A percentile compares a stretch with the other conserved stretches of the same genome.
phyloP scores from a whole-genome alignment of 2,329 filamentous ascomycete genomes.

The Raffaelea ambrosiae region DNA sequence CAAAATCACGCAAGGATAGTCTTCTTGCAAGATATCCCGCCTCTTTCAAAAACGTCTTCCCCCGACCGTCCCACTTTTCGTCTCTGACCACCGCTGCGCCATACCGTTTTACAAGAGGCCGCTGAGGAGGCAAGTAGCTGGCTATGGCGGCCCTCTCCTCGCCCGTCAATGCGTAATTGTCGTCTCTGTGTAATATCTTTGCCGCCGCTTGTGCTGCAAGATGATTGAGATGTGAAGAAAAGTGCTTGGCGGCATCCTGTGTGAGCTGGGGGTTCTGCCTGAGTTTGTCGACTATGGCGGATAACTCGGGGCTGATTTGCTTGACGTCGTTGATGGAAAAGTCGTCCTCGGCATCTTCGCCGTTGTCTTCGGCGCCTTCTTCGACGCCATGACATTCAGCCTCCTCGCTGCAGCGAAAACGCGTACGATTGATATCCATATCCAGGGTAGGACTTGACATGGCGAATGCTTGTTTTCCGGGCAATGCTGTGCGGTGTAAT shows the following conservation, averaged over 20 bases:
- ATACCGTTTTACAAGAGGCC: too few relatives aligned
- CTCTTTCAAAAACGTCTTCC: too few relatives aligned
- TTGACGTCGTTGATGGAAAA: neutral
- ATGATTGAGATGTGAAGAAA: neutral
- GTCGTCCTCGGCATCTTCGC: neutral
- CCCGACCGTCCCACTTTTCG: neutral
- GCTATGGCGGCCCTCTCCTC: neutral
- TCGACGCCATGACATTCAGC: too few relatives aligned
- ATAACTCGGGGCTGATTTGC: neutral
- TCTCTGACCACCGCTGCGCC: too few relatives aligned
- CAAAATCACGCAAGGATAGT: too few relatives aligned
- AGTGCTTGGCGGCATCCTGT: neutral
- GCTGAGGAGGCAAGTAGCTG: too few relatives aligned
- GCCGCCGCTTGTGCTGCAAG: neutral
- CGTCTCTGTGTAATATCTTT: neutral
- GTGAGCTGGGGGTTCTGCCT: neutral
- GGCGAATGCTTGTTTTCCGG: too few relatives aligned
- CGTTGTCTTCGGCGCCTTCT: neutral
- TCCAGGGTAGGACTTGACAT: too few relatives aligned
- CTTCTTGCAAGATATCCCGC: too few relatives aligned
- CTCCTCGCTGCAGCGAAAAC: too few relatives aligned
- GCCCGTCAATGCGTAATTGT: neutral
- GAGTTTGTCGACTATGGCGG: neutral
- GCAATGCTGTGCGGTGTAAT: too few relatives aligned
- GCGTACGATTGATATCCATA: too few relatives aligned